Conservation (phyloP, 2,329 filamentous ascomycete genomes). For the Nemania diffusa region DNA sequence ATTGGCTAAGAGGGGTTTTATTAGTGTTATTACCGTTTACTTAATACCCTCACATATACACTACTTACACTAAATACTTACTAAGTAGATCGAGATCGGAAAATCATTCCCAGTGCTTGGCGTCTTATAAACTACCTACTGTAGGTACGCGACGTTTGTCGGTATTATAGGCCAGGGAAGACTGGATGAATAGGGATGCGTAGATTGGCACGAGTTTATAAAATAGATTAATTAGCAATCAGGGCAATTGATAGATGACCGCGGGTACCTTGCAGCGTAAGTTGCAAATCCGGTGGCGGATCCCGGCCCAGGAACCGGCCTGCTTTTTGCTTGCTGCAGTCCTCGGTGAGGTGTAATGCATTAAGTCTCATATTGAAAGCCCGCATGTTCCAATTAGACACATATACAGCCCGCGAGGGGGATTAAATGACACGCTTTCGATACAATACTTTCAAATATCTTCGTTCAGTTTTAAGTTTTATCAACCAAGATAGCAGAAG, state of each 20-base stretch:
- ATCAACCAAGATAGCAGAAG: background rate
- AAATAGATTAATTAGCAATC: background rate
- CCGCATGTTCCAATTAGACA: background rate
- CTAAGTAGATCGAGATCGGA: background rate
- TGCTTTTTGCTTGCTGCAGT: background rate
- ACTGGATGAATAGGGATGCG: background rate
- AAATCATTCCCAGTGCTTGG: background rate
- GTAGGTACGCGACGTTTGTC: too few relatives aligned
- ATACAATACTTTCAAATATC: background rate
- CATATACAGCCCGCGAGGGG: background rate
- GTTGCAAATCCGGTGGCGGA: conserved; percentile 7
- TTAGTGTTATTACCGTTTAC: background rate
- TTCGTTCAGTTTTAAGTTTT: background rate
- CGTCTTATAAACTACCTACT: background rate
- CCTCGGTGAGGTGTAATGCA: background rate
- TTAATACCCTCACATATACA: background rate
- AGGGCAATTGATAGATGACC: background rate
- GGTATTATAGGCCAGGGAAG: background rate
- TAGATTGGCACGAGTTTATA: background rate
- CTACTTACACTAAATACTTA: too few relatives aligned
- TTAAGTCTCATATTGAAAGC: background rate
- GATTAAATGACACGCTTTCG: background rate
- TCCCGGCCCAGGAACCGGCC: background rate
- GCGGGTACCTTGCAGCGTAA: conserved; percentile 17
- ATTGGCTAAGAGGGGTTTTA: background rate